Evolutionary conservation across 331 rosid genomes (phyloP), one percentile per base, ranked within the genome.

Genomic region (Prunus yedoensis): DNA sequence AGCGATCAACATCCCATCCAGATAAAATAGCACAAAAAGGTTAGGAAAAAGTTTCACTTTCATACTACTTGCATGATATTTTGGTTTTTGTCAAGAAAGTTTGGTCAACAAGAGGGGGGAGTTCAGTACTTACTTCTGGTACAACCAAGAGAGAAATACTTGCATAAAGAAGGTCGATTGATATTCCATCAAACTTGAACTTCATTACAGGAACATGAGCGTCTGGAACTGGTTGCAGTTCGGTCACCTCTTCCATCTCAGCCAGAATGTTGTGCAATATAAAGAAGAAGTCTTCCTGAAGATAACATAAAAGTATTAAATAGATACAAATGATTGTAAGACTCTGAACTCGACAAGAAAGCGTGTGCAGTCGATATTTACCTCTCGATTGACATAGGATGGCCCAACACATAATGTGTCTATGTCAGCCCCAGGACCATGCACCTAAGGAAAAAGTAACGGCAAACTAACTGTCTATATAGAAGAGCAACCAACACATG

Each of bases 171-270:
- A 93, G 89, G 79, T 93, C 97, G 38, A 91, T 81, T 43, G 93
- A 91, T 83, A 93, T 89, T 51, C 94, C 96, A 72, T 78, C 86
- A 77, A 91, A 93, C 85, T 93, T 91, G 83, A 93, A 93, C 82
- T 83, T 93, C 98, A 93, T 87, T 18, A 93, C 98, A 27, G 98
- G 98, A 52, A 93, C 97, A 61, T 91, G 98, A 58, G 98, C 98
- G 87, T 93, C 97, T 11, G 93, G 83, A 71, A 93, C 90, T 15
- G 90, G 97, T 78, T 93, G 98, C 79, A 93, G 90, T 76, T 93
- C 97, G 12, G 98, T 83, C 41, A 93, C 88, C 82, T 93, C 97
- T 73, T 88, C 92, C 93, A 87, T 87, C 64, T 89, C 90, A 43
- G 94, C 86, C 74, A 93, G 78, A 60, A 85, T 89, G 88, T 87